Percentiles rank a stretch among this genome's conserved stretches.
Conservation (phyloP, 345 rosid genomes). For the Syzygium grande region DNA sequence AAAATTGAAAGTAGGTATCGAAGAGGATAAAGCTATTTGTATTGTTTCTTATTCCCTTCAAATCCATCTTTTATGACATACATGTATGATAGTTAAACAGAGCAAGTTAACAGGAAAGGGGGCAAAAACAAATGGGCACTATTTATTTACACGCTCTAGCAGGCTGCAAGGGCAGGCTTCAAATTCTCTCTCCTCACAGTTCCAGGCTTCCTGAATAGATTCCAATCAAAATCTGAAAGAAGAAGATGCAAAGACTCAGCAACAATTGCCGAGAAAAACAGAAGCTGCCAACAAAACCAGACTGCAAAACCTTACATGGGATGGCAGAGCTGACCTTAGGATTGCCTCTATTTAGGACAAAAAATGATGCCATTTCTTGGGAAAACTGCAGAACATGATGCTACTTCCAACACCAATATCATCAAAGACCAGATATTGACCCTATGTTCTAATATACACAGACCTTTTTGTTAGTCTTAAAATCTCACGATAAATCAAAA, state of each 20-base stretch:
- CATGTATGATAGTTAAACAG: slow-evolving; percentile 11
- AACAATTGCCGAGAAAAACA: not conserved
- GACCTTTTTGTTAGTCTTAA: slow-evolving; percentile 9
- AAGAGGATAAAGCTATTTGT: slow-evolving; percentile 1
- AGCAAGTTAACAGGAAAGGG: not conserved
- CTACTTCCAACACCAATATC: slow-evolving; percentile 18
- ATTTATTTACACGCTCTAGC: slow-evolving; percentile 36
- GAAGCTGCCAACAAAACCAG: not conserved
- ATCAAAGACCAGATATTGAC: slow-evolving; percentile 5
- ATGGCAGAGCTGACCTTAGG: slow-evolving; percentile 17
- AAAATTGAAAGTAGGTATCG: not conserved
- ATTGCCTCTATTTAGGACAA: slow-evolving; percentile 12
- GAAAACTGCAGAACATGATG: slow-evolving; percentile 9
- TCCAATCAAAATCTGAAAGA: not conserved
- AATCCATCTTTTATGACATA: slow-evolving; percentile 9
- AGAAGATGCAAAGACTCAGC: not conserved
- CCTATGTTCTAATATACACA: slow-evolving; percentile 18
- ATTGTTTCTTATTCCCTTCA: slow-evolving; percentile 17
- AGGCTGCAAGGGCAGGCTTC: slow-evolving; percentile 10
- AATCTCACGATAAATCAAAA: slow-evolving; percentile 77
- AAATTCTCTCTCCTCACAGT: slow-evolving; percentile 2
- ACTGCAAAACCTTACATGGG: not conserved
- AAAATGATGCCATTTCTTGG: slow-evolving; percentile 31
- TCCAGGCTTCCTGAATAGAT: not conserved
- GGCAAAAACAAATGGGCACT: slow-evolving; percentile 14